These are phyloP conservation scores for Galeopsis tetrahit DNA, from an alignment of 257 asterid species.

Conservation along the genomic window DNA sequence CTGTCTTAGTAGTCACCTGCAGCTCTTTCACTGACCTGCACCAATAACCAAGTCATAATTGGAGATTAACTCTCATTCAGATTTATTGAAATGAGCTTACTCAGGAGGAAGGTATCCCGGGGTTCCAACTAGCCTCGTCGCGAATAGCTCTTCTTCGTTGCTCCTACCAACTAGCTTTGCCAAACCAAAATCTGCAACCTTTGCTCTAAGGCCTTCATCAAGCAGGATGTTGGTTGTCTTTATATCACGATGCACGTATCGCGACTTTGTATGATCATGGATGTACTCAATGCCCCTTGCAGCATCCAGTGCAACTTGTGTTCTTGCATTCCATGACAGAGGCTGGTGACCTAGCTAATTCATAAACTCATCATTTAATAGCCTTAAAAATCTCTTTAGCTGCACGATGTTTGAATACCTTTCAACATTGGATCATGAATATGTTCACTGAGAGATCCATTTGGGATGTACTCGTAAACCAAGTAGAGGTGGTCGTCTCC, in stretches of 20 bases:
- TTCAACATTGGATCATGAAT: conserved; percentile 76
- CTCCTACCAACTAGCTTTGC: conserved; percentile 81
- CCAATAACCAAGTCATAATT: neutral
- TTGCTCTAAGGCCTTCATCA: conserved; percentile 80
- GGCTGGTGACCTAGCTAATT: conserved; percentile 87
- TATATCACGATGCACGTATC: conserved; percentile 84
- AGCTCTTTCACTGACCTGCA: conserved; percentile 82
- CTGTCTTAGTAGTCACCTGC: conserved; percentile 84
- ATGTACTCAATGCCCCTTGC: conserved; percentile 88
- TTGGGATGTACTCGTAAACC: conserved; percentile 67
- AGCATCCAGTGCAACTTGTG: conserved; percentile 75
- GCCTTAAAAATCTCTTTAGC: neutral
- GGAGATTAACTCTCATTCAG: neutral
- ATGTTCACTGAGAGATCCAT: conserved; percentile 78
- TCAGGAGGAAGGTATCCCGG: conserved; percentile 96
- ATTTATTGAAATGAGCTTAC: conserved; percentile 44
- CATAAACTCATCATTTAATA: neutral
- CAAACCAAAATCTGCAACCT: conserved; percentile 93
- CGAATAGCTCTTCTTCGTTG: conserved; percentile 67
- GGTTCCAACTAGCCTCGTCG: conserved; percentile 83
- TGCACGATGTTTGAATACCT: conserved; percentile 47
- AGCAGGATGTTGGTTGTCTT: conserved; percentile 81
- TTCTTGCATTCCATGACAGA: conserved; percentile 80
- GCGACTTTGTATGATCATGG: conserved; percentile 81
- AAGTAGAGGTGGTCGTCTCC: conserved; percentile 86